phyloP scores from a whole-genome alignment of 352 stramenopile genomes.

The Pythium coloratum region DNA sequence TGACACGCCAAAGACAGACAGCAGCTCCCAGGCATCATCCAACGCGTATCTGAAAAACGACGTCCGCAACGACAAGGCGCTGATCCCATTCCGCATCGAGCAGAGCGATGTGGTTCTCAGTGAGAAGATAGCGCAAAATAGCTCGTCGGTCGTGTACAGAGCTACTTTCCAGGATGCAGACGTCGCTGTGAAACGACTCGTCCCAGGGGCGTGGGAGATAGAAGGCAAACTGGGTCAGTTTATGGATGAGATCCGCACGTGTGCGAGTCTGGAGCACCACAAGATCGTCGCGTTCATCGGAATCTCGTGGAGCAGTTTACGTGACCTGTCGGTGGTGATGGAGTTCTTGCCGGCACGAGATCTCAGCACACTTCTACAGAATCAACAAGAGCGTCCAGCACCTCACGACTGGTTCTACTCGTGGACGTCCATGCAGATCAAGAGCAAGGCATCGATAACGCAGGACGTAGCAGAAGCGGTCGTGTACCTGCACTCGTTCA shows the following conservation, averaged over 20 bases:
- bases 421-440: background rate
- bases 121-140: slow-evolving; percentile 13
- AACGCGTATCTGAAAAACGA: slow-evolving; percentile 30
- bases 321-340: slow-evolving; percentile 33
- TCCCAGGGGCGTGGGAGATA: slow-evolving; percentile 22
- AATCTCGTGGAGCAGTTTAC: slow-evolving; percentile 32
- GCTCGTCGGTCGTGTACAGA: slow-evolving; percentile 22
- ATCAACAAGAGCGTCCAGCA: background rate
- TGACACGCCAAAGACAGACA: background rate
- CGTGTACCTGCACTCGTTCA: too few species aligned
- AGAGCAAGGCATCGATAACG: slow-evolving; percentile 21
- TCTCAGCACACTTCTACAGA: slow-evolving; percentile 11
- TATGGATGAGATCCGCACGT: slow-evolving; percentile 41
- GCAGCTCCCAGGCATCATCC: too few species aligned
- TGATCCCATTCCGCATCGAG: slow-evolving; percentile 20
- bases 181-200: slow-evolving; percentile 27
- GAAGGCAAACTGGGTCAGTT: slow-evolving; percentile 29
- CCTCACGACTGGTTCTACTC: slow-evolving; percentile 9
- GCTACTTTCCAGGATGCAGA: slow-evolving; percentile 5
- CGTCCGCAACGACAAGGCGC: slow-evolving; percentile 22
- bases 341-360: slow-evolving; percentile 36
- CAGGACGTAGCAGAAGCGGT: slow-evolving; percentile 28
- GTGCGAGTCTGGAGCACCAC: slow-evolving; percentile 32
- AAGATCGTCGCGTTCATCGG: slow-evolving; percentile 40
- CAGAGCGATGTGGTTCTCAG: slow-evolving; percentile 12